Evolutionary conservation across 495 filamentous ascomycete genomes (phyloP).

Genomic region (Penicillium herquei): DNA sequence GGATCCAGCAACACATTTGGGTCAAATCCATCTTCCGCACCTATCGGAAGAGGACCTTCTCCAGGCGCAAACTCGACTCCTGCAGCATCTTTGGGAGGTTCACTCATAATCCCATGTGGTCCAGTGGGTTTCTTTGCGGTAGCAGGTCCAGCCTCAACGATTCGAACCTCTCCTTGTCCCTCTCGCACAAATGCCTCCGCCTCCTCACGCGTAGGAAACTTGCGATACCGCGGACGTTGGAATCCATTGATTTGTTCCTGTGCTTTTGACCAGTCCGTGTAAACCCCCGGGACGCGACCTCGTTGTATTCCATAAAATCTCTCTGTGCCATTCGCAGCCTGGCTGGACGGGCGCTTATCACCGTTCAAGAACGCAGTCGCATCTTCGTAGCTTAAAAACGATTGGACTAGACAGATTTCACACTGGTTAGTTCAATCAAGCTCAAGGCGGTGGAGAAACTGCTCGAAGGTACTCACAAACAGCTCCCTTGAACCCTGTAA

Average conservation of each 20-base stretch:
- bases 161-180: conserved; percentile 32
- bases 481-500: conserved; percentile 81
- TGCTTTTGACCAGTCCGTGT: conserved; percentile 80
- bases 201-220: conserved; percentile 73
- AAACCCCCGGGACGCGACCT: conserved; percentile 81
- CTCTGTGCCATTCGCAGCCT: conserved; percentile 23
- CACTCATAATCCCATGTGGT: conserved; percentile 29
- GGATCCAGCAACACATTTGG: conserved; percentile 55
- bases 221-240: conserved; percentile 76
- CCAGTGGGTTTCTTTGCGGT: conserved; percentile 18
- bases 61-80: conserved; percentile 52
- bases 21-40: conserved; percentile 63
- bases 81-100: conserved; percentile 33
- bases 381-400: conserved; percentile 71
- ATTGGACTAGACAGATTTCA: conserved; percentile 62
- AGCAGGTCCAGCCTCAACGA: conserved; percentile 18
- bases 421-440: background rate
- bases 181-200: conserved; percentile 70
- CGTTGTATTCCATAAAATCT: conserved; percentile 82
- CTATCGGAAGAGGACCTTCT: conserved; percentile 52
- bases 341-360: conserved; percentile 36
- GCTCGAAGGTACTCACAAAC: conserved; percentile 56
- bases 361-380: conserved; percentile 76
- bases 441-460: background rate
- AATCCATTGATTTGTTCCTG: conserved; percentile 74